Evolutionary conservation across 148 eudicot genomes (phyloP), one percentile per base, ranked within the genome.

Genomic region (Simmondsia chinensis): DNA sequence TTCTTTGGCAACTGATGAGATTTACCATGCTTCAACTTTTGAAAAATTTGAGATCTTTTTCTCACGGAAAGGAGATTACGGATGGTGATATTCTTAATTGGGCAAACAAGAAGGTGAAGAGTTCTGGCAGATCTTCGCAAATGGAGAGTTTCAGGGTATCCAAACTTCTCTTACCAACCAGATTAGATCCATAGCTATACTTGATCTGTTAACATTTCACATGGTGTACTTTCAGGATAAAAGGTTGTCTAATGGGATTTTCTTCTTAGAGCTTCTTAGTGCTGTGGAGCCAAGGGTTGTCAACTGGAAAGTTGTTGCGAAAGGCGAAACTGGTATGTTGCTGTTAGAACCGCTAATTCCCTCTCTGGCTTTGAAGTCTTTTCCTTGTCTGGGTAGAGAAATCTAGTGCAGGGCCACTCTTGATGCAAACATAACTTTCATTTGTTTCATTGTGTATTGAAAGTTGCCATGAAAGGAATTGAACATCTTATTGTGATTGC

Each of bases 1-100:
- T 83, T 46, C 69, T 88, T 17, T 83, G 96, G 96, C 94, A 88
- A 59, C 59, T 88, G 66, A 88, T 88, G 96, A 77, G 94, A 64
- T 88, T 83, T 68, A 49, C 59, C 11, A 80, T 88, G 94, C 83
- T 88, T 46, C 80, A 77, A 75, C 74, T 88, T 4, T 69, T 88
- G 56, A 77, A 59, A 65, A 83, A 88, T 64, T 61, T 88, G 62
- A 83, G 83, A 66, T 73, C 83, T 4, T 75, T 50, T 54, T 67
- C 86, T 24, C 88, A 75, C 51, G 97, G 94, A 39, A 88, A 64
- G 61, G 97, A 87, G 73, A 79, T 87, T 25, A 66, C 74, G 2
- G 96, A 87, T 71, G 61, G 64, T 19, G 82, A 82, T 36, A 87
- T 87, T 54, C 69, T 87, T 20, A 73, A 68, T 32, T 87, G 96